Percentiles rank a stretch among this genome's conserved stretches.
Conservation (phyloP, 2,329 filamentous ascomycete species). For the Penicillium sp. region DNA sequence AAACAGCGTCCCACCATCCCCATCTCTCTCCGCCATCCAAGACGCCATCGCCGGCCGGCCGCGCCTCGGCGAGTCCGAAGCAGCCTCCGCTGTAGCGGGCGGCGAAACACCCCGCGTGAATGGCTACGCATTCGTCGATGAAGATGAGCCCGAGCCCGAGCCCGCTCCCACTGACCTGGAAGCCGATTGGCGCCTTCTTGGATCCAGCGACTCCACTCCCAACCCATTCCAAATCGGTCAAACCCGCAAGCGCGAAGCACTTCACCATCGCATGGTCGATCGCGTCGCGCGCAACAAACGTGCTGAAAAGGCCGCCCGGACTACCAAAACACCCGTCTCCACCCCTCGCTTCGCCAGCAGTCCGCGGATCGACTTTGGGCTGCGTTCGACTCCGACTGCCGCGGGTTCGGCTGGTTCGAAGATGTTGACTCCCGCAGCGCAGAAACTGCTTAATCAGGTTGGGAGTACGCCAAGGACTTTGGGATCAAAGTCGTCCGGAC, state of each 20-base stretch:
- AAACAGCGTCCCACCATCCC: constrained; percentile 60
- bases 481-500: constrained; percentile 8
- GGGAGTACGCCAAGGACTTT: constrained; percentile 27
- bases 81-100: constrained; percentile 46
- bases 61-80: constrained; percentile 57
- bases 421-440: constrained; percentile 43
- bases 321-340: constrained; percentile 47
- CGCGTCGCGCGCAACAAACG: constrained; percentile 68
- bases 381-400: constrained; percentile 21
- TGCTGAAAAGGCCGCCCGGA: constrained; percentile 55
- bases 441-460: constrained; percentile 38
- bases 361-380: constrained; percentile 34
- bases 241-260: constrained; percentile 67
- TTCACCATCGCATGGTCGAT: constrained; percentile 85
- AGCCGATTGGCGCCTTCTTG: constrained; percentile 37
- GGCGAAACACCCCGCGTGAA: constrained; percentile 84
- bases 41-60: constrained; percentile 75
- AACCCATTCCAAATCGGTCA: constrained; percentile 78
- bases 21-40: constrained; percentile 75
- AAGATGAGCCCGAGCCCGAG: constrained; percentile 50
- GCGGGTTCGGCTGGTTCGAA: constrained; percentile 23
- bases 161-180: constrained; percentile 11
- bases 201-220: constrained; percentile 48
- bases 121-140: constrained; percentile 90
- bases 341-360: constrained; percentile 39